A percentile compares a stretch with the other conserved stretches of the same genome.
These are phyloP conservation scores for Neopestalotiopsis clavispora DNA, from an alignment of 2,329 filamentous ascomycete species.

Conservation along the genomic window DNA sequence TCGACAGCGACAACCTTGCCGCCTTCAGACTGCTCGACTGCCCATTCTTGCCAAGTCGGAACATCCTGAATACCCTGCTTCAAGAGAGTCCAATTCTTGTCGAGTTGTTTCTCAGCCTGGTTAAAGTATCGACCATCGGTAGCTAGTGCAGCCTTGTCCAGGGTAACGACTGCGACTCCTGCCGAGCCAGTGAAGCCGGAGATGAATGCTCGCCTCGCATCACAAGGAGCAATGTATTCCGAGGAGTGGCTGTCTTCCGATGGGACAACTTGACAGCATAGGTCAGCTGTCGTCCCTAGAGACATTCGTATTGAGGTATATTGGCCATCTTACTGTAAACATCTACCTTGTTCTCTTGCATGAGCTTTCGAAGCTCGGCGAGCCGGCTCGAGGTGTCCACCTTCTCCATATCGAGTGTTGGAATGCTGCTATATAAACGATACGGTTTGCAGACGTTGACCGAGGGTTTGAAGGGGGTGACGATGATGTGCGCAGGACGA, in stretches of 20 bases:
- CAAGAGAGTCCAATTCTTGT: conserved; percentile 86
- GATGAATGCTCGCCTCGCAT: conserved; percentile 89
- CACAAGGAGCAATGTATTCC: conserved; percentile 97
- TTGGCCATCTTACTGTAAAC: conserved; percentile 76
- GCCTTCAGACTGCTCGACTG: conserved; percentile 80
- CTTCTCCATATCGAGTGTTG: conserved; percentile 66
- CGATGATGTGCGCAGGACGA: background rate
- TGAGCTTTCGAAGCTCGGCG: conserved; percentile 77
- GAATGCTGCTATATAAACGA: conserved; percentile 22
- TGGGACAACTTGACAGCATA: conserved; percentile 72
- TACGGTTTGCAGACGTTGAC: background rate
- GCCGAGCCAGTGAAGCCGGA: conserved; percentile 95
- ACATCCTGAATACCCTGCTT: conserved; percentile 95
- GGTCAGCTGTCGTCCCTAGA: conserved; percentile 26
- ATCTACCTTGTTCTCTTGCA: conserved; percentile 86
- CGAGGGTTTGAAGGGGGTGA: background rate
- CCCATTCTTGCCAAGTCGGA: conserved; percentile 97
- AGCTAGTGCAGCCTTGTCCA: conserved; percentile 84
- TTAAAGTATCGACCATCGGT: conserved; percentile 99
- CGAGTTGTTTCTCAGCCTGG: conserved; percentile 89
- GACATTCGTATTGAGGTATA: conserved; percentile 24
- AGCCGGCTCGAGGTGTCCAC: conserved; percentile 82
- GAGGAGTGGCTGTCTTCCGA: conserved; percentile 98
- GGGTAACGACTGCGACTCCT: conserved; percentile 87
- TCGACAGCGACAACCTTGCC: conserved; percentile 92